Percentiles rank a stretch among this genome's conserved stretches.
These are phyloP conservation scores for Fusarium napiforme DNA, from an alignment of 2,329 filamentous ascomycete species.

Conservation along the genomic window DNA sequence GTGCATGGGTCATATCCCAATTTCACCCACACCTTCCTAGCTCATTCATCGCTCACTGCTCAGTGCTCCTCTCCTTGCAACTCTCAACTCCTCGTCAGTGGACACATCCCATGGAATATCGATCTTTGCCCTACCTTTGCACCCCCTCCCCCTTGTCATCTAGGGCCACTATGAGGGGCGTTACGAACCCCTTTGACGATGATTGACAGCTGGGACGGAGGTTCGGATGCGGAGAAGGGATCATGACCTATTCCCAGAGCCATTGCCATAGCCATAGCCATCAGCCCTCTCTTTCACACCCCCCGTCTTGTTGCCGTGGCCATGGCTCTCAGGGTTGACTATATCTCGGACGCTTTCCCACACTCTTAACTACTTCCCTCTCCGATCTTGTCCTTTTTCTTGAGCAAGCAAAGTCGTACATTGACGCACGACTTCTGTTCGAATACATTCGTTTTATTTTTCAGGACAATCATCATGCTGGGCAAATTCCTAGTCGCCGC, in stretches of 20 bases:
- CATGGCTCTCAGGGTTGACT: conserved; percentile 30
- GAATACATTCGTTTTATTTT: conserved; percentile 28
- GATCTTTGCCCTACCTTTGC: conserved; percentile 29
- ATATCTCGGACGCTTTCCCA: conserved; percentile 35
- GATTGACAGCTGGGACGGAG: conserved; percentile 35
- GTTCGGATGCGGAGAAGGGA: conserved; percentile 39
- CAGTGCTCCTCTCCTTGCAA: not conserved
- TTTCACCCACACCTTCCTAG: conserved; percentile 18
- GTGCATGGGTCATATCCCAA: conserved; percentile 33
- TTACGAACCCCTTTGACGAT: conserved; percentile 39
- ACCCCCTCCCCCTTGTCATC: conserved; percentile 40
- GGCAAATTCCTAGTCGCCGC: conserved; percentile 35
- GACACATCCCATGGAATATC: conserved; percentile 27
- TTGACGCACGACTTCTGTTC: conserved; percentile 34
- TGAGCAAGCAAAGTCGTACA: conserved; percentile 36
- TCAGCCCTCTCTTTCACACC: conserved; percentile 2
- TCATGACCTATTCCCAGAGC: conserved; percentile 10
- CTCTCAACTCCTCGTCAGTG: conserved; percentile 1
- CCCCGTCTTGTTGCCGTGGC: conserved; percentile 19
- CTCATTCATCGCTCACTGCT: not conserved
- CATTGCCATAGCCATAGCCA: conserved; percentile 2
- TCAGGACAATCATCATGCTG: conserved; percentile 36
- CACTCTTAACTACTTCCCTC: not conserved
- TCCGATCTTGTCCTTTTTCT: conserved; percentile 23
- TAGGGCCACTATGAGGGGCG: conserved; percentile 28